phyloP scores from a whole-genome alignment of 176 grass and related monocot genomes.

The Cymbopogon citratus region DNA sequence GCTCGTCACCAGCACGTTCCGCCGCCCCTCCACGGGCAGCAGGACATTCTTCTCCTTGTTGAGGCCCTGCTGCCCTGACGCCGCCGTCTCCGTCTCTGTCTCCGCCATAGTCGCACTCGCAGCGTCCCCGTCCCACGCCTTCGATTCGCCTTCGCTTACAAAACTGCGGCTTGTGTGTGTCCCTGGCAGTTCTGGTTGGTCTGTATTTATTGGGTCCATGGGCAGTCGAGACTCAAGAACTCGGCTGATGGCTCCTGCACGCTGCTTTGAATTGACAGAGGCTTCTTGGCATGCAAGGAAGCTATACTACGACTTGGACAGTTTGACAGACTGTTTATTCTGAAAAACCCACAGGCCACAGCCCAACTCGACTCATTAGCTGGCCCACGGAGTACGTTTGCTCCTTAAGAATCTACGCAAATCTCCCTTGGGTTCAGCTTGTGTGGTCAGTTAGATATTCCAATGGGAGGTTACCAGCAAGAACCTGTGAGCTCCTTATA shows the following conservation, averaged over 20 bases:
- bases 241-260: neutral
- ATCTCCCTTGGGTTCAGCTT: too few species aligned
- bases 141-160: neutral
- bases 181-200: neutral
- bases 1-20: constrained; percentile 76
- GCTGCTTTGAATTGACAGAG: neutral
- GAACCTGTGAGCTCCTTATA: too few species aligned
- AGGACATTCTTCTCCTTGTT: neutral
- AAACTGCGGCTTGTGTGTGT: neutral
- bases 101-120: neutral
- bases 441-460: too few species aligned
- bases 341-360: too few species aligned
- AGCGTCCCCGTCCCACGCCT: neutral
- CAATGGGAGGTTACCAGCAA: too few species aligned
- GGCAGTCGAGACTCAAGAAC: too few species aligned
- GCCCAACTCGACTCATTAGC: too few species aligned
- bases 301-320: neutral
- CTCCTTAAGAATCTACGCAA: too few species aligned
- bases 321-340: too few species aligned
- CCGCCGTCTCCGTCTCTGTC: neutral
- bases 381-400: too few species aligned
- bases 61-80: neutral
- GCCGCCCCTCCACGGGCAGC: constrained; percentile 46
- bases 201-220: neutral
- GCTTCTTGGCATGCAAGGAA: constrained; percentile 14